Evolutionary conservation across 2,329 filamentous ascomycete genomes (phyloP), one percentile per base, ranked within the genome.

Genomic region (Colletotrichum viniferum): DNA sequence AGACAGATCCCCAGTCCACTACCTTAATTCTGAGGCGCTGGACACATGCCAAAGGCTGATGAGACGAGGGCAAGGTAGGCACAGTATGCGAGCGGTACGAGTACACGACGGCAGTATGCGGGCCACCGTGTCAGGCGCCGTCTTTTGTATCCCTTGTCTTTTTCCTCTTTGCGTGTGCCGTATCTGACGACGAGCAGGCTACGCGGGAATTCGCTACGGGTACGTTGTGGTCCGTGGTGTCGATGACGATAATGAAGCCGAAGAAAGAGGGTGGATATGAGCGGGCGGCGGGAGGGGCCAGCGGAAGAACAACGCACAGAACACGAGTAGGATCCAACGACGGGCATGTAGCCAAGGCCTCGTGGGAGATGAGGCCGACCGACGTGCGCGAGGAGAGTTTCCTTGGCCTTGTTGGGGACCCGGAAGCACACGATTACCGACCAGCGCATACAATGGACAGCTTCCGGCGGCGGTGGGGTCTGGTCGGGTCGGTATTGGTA

Each of bases 11-110:
- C 73, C 43, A 62, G 55, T 36, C 72, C 69, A 71, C 69, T 67
- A 75, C 69, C 69, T 72, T 75, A 72, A 72, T 75, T 34, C 55
- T 58, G 73, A 65, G 56, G 30, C 60, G 55, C 64, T 56, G 43
- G 55, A 16, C 26, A 62, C 6, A 14, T 10, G 36, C 32, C 65
- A 69, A 63, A 30, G 62, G 38, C 38, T 48, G 38, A 48, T 34
- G 28, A 43, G 52, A 61, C 55, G 55, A 58, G 13, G 55, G 7
- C 55, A 58, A 28, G 38, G 38, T 48, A 48, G 38, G 38, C 24
- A 28, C 13, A 58, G 26, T 58, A 28, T 24, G 55, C 55, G 55
- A 24, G 55, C 55, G 55, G 26, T n/a, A 12, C 16, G 56, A 61
- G 56, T 26, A n/a, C 26, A 28, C 28, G 18, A 28, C 21, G 16